These are phyloP conservation scores for Metarhizium brunneum DNA, from an alignment of 2,329 filamentous ascomycete genomes.

Conservation along the genomic window DNA sequence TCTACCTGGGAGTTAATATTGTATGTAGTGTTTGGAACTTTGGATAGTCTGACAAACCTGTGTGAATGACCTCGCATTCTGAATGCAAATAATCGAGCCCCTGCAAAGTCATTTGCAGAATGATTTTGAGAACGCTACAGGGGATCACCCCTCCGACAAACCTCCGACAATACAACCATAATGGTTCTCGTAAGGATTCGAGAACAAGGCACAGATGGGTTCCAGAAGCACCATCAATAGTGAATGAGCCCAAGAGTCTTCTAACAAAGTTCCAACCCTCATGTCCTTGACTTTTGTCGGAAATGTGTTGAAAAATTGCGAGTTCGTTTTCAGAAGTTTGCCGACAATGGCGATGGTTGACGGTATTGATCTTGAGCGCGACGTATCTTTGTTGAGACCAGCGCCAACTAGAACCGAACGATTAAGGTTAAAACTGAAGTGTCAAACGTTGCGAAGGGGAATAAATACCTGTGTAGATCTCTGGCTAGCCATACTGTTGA, in stretches of 20 bases:
- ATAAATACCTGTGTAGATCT: conserved; percentile 9
- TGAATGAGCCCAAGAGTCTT: conserved; percentile 11
- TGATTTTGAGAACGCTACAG: conserved; percentile 10
- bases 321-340: conserved; percentile 8
- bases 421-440: background rate
- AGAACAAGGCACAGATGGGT: conserved; percentile 12
- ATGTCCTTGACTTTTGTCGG: conserved; percentile 5
- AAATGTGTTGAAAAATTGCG: conserved; percentile 9
- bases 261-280: conserved; percentile 13
- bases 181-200: conserved; percentile 14
- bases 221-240: conserved; percentile 1
- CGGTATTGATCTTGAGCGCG: conserved; percentile 14
- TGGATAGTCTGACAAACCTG: conserved; percentile 5
- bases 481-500: conserved; percentile 17
- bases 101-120: conserved; percentile 13
- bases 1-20: conserved; percentile 4
- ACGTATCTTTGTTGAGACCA: conserved; percentile 14
- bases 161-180: conserved; percentile 14
- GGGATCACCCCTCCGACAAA: conserved; percentile 12
- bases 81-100: conserved; percentile 15
- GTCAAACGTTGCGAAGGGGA: background rate
- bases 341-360: background rate
- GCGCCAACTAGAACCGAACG: conserved; percentile 9
- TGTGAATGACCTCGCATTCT: conserved; percentile 13
- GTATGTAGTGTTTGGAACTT: background rate